Conservation (phyloP, 805 yeast genomes). For the Yarrowia alimentaria region DNA sequence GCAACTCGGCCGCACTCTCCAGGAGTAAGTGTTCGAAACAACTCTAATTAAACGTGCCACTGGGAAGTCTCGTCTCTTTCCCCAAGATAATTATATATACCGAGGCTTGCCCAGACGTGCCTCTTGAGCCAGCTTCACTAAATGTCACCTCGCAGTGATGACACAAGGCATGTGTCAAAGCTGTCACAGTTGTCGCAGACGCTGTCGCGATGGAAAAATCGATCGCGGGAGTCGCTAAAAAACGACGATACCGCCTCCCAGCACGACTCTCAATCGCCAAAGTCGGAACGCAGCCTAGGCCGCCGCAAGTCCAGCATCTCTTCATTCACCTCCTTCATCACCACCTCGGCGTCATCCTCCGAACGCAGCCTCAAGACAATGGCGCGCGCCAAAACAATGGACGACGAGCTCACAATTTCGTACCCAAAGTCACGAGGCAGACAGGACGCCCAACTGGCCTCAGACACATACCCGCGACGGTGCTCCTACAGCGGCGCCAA, state of each 20-base stretch:
- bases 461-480: constrained; percentile 1
- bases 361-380: constrained; percentile 14
- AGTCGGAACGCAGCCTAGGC: neutral
- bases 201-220: constrained; percentile 22
- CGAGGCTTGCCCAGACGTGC: too few species aligned
- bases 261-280: neutral
- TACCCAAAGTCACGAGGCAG: constrained; percentile 8
- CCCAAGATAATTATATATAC: constrained; percentile 6
- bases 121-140: neutral
- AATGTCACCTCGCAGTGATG: constrained; percentile 17
- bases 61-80: too few species aligned
- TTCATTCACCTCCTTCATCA: constrained; percentile 18
- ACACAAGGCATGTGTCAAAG: constrained; percentile 24
- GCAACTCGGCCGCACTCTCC: constrained; percentile 24
- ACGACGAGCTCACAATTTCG: neutral
- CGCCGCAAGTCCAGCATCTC: constrained; percentile 23
- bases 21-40: constrained; percentile 20
- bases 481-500: neutral
- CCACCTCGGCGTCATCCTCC: constrained; percentile 1
- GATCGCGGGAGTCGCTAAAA: constrained; percentile 15
- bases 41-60: constrained; percentile 19
- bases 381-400: constrained; percentile 9
- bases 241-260: constrained; percentile 4
- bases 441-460: constrained; percentile 1
- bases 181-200: constrained; percentile 21